Percentiles rank a stretch among this genome's conserved stretches.
phyloP scores from a whole-genome alignment of 2,329 filamentous ascomycete species.

The Rhynchosporium agropyri region DNA sequence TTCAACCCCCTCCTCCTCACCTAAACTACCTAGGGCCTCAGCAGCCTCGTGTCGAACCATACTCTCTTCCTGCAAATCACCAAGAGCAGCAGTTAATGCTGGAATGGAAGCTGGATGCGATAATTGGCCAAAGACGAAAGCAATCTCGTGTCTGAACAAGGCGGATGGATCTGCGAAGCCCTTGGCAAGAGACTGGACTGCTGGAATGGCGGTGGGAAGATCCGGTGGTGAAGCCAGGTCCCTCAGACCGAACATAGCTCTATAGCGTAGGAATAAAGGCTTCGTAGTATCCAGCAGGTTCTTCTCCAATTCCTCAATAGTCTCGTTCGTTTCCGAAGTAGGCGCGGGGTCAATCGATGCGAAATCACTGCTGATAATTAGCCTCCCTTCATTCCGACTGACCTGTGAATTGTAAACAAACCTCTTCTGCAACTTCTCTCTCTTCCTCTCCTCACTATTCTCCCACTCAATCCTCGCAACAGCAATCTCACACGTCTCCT shows the following conservation, averaged over 20 bases:
- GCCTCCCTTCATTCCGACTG: slow-evolving; percentile 11
- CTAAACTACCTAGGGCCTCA: slow-evolving; percentile 90
- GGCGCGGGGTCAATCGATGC: slow-evolving; percentile 94
- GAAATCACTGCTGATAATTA: slow-evolving; percentile 70
- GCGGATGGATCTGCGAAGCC: slow-evolving; percentile 86
- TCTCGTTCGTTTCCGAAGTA: slow-evolving; percentile 66
- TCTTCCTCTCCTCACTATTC: slow-evolving; percentile 69
- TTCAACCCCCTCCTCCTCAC: slow-evolving; percentile 91
- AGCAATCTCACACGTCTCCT: slow-evolving; percentile 95
- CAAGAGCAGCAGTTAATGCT: slow-evolving; percentile 76
- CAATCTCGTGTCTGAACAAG: slow-evolving; percentile 95
- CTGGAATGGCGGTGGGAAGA: slow-evolving; percentile 84
- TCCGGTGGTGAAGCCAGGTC: slow-evolving; percentile 93
- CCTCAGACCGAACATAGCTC: slow-evolving; percentile 96
- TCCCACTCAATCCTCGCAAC: slow-evolving; percentile 95
- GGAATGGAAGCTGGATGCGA: slow-evolving; percentile 97
- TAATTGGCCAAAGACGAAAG: slow-evolving; percentile 96
- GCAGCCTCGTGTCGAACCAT: slow-evolving; percentile 99
- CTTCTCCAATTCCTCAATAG: slow-evolving; percentile 74
- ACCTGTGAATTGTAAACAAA: slow-evolving; percentile 46
- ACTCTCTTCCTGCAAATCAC: slow-evolving; percentile 78
- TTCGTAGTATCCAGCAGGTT: slow-evolving; percentile 76
- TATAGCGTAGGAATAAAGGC: slow-evolving; percentile 89
- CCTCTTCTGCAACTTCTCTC: slow-evolving; percentile 82
- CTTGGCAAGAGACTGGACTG: slow-evolving; percentile 80